Percentiles rank a stretch among this genome's conserved stretches.
These are phyloP conservation scores for Cardamine occulta DNA, from an alignment of 345 rosid species.

Conservation along the genomic window DNA sequence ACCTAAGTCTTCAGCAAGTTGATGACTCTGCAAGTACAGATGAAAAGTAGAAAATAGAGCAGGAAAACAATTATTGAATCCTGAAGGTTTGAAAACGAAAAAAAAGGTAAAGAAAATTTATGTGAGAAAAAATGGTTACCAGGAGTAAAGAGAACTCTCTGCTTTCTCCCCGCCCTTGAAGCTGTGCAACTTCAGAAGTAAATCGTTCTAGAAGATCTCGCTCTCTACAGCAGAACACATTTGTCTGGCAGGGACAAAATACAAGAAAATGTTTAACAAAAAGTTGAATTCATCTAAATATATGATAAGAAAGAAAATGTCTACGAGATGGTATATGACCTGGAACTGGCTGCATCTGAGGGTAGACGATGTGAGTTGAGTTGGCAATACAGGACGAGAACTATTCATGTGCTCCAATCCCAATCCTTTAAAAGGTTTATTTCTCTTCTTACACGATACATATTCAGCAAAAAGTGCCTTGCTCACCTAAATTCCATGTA, in stretches of 20 bases:
- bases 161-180: slow-evolving; percentile 68
- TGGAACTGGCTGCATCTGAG: slow-evolving; percentile 79
- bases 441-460: slow-evolving; percentile 66
- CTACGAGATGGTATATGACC: slow-evolving; percentile 46
- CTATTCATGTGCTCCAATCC: slow-evolving; percentile 89
- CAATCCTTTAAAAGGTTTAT: slow-evolving; percentile 65
- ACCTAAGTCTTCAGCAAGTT: slow-evolving; percentile 86
- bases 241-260: slow-evolving; percentile 50
- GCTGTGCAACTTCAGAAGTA: slow-evolving; percentile 60
- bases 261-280: slow-evolving; percentile 7
- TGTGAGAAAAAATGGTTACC: too few relatives aligned
- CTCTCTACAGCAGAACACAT: slow-evolving; percentile 75
- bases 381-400: slow-evolving; percentile 64
- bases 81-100: too few relatives aligned
- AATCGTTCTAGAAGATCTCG: slow-evolving; percentile 77
- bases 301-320: neutral
- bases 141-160: slow-evolving; percentile 52
- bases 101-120: too few relatives aligned
- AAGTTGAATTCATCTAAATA: neutral
- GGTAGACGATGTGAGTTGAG: slow-evolving; percentile 65
- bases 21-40: slow-evolving; percentile 56
- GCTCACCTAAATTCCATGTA: slow-evolving; percentile 65
- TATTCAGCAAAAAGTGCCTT: slow-evolving; percentile 85
- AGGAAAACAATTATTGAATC: too few relatives aligned
- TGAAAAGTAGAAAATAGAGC: too few relatives aligned